Evolutionary conservation across 257 asterid species (phyloP), one percentile per base, ranked within the genome.

Genomic region (Schizonepeta tenuifolia): DNA sequence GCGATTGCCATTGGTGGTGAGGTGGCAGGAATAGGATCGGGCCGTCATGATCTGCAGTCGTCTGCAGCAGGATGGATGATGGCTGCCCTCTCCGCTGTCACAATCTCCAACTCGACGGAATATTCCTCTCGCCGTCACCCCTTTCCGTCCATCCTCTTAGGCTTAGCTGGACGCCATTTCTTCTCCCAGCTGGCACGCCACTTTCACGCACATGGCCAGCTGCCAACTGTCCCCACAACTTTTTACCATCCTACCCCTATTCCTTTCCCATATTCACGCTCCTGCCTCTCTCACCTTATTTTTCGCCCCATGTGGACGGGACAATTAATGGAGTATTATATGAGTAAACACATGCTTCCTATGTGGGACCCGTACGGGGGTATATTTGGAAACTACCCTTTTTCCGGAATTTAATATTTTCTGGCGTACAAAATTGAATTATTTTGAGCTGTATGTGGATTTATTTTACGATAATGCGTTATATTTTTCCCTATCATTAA

Each of bases 141-240:
- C 15, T 77, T 43, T 31, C 79, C 77, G 81, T 80, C 49, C 43
- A 38, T 9, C 43, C 43, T 1, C 65, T 67, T 56, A 62, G n/a
- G 88, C 91, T 80, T 86, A 84, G 88, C 84, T 86, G 91, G 93
- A 85, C 76, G 79, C 84, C 87, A 77, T 57, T 74, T 24, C 57
- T 20, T 57, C 46, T 35, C 57, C 86, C 91, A 86, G 91, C 85
- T 84, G 95, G 91, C 91, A 79, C 69, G 70, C 78, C 74, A 63
- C 73, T 73, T 84, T 80, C 81, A 33, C 33, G 80, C 89, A 84
- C 83, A 84, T 88, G 88, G 87, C 83, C 88, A 86, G 83, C 84
- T 80, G 44, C 76, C 38, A 64, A 35, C 56, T 73, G 14, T 11
- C 26, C 14, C 11, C 0, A 11, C 0, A 17, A 6, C 0, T 10